Evolutionary conservation across 2,329 filamentous ascomycete species (phyloP).

Genomic region (Scedosporium apiospermum): DNA sequence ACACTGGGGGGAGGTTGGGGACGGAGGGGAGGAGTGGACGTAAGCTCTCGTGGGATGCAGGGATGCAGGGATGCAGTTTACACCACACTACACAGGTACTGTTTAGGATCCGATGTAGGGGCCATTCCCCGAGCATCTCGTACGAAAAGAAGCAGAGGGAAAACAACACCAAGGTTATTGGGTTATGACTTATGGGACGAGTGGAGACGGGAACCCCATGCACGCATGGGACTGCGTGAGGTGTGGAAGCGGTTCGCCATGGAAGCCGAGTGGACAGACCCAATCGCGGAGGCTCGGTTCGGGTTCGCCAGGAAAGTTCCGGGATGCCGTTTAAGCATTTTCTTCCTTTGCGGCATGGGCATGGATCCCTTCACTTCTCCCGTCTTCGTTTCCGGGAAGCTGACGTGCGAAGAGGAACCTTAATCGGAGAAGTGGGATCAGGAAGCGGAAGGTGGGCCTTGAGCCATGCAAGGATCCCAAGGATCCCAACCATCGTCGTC

Average conservation of each 20-base stretch:
- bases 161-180: neutral
- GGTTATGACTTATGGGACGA: too few relatives aligned
- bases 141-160: neutral
- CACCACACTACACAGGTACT: neutral
- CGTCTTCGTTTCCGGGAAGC: neutral
- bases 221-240: neutral
- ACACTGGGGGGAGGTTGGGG: neutral
- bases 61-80: neutral
- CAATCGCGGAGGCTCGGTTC: too few relatives aligned
- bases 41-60: neutral
- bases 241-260: neutral
- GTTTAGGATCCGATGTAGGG: too few relatives aligned
- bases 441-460: neutral
- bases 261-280: too few relatives aligned
- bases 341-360: neutral
- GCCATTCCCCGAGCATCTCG: neutral
- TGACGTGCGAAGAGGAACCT: neutral
- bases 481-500: neutral
- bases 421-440: neutral
- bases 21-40: neutral
- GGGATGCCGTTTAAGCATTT: neutral
- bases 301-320: neutral
- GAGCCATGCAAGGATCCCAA: neutral
- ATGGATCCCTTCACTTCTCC: neutral
- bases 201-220: neutral